These are phyloP conservation scores for Acacia confusa DNA, from an alignment of 306 rosid species.

Conservation along the genomic window DNA sequence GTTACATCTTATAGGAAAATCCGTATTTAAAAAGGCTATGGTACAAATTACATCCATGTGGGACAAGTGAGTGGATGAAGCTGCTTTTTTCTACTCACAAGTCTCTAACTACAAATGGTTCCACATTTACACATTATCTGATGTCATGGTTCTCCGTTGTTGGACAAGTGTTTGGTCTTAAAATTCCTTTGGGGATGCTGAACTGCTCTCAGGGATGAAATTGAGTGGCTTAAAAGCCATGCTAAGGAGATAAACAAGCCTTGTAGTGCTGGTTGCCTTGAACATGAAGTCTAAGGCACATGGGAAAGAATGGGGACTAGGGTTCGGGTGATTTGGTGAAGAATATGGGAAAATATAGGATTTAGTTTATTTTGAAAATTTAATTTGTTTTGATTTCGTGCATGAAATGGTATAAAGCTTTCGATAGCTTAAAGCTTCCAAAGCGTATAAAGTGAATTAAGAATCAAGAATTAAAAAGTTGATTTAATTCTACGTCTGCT, in stretches of 20 bases:
- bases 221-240: background rate
- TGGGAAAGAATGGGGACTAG: background rate
- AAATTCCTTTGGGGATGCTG: constrained; percentile 56
- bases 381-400: background rate
- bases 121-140: constrained; percentile 48
- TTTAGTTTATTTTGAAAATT: background rate
- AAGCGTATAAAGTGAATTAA: background rate
- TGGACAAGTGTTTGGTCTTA: constrained; percentile 80
- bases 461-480: background rate
- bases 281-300: background rate
- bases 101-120: constrained; percentile 39
- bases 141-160: constrained; percentile 82
- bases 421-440: background rate
- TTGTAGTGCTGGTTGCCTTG: background rate
- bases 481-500: background rate
- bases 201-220: constrained; percentile 19
- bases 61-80: constrained; percentile 91
- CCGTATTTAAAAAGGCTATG: constrained; percentile 84
- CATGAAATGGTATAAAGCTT: background rate
- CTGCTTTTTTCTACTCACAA: constrained; percentile 48
- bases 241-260: background rate
- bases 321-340: background rate
- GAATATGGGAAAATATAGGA: background rate
- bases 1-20: constrained; percentile 62
- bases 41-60: constrained; percentile 94